Evolutionary conservation across 139 green algal genomes (phyloP).

Genomic region (Microglena sp.): DNA sequence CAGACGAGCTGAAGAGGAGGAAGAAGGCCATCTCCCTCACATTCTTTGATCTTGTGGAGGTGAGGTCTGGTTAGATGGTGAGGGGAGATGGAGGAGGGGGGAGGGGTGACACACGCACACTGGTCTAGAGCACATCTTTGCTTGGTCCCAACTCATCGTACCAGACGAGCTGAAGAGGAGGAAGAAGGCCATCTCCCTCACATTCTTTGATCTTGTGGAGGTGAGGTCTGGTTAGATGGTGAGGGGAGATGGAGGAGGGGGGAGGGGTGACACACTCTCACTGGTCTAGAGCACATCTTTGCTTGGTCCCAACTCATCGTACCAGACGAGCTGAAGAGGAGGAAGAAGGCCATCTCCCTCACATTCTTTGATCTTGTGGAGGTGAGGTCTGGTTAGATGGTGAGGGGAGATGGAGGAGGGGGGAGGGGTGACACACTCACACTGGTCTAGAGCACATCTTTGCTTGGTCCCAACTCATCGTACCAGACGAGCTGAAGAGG

Average conservation of each 20-base stretch:
- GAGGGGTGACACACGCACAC: too few species aligned
- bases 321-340: constrained; percentile 35
- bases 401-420: too few species aligned
- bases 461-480: constrained; percentile 30
- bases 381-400: constrained; percentile 6
- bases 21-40: constrained; percentile 32
- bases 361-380: constrained; percentile 43
- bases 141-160: constrained; percentile 33
- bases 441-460: too few species aligned
- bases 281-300: too few species aligned
- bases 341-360: constrained; percentile 33
- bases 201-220: constrained; percentile 42
- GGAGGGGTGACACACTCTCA: too few species aligned
- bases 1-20: constrained; percentile 38
- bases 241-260: too few species aligned
- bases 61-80: too few species aligned
- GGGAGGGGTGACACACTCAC: too few species aligned
- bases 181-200: constrained; percentile 32
- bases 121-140: too few species aligned
- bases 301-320: constrained; percentile 34
- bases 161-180: constrained; percentile 38
- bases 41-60: constrained; percentile 43
- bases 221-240: too few species aligned
- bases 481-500: constrained; percentile 40
- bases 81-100: too few species aligned